Evolutionary conservation across 768 basidiomycete species (phyloP).

Genomic region (Mycena rebaudengoi): DNA sequence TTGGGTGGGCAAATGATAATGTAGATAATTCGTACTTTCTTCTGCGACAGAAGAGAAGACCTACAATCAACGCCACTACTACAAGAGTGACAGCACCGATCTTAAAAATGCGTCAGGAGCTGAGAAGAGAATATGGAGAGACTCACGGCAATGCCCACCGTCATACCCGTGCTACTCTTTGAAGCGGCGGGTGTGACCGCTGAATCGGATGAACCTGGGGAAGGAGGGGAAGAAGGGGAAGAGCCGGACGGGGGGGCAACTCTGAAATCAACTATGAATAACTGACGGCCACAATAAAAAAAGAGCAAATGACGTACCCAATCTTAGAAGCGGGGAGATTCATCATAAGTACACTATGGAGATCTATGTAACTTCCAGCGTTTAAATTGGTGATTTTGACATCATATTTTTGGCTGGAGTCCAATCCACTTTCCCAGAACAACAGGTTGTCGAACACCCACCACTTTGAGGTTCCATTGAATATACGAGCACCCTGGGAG

Average conservation of each 20-base stretch:
- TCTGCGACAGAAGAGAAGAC: conserved; percentile 10
- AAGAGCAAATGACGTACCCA: neutral
- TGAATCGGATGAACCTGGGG: neutral
- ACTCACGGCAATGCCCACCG: conserved; percentile 22
- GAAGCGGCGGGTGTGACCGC: neutral
- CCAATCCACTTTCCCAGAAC: conserved; percentile 29
- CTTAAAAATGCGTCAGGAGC: neutral
- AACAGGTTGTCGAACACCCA: conserved; percentile 27
- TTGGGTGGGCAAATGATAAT: neutral
- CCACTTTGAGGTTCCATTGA: conserved; percentile 33
- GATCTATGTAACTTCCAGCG: conserved; percentile 13
- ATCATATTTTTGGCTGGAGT: conserved; percentile 21
- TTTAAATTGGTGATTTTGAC: conserved; percentile 25
- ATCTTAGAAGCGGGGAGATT: conserved; percentile 7
- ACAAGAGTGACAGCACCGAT: conserved; percentile 10
- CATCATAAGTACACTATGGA: conserved; percentile 25
- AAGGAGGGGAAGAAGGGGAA: neutral
- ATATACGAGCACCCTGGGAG: conserved; percentile 21
- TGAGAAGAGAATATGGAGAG: neutral
- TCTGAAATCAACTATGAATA: neutral
- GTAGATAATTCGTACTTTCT: neutral
- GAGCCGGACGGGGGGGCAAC: too few relatives aligned
- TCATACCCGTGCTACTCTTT: conserved; percentile 4
- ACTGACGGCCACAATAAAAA: too few relatives aligned
- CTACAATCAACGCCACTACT: conserved; percentile 9